Conservation (phyloP, 306 rosid genomes). For the Quercus engelmannii region DNA sequence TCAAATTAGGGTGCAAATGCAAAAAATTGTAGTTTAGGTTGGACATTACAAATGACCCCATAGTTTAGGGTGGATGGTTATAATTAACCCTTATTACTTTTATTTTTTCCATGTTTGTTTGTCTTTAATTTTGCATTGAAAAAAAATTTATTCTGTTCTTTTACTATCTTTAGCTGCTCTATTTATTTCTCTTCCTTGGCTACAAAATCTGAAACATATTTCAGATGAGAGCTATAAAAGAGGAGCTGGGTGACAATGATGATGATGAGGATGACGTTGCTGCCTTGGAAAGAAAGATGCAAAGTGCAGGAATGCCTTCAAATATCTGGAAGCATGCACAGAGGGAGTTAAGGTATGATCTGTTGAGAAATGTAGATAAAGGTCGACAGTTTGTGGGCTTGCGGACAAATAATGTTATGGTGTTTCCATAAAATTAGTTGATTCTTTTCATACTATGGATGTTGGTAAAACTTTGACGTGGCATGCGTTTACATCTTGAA, state of each 20-base stretch:
- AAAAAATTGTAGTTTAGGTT: too few relatives aligned
- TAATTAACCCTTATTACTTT: not conserved
- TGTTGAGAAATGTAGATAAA: not conserved
- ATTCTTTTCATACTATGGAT: conserved; percentile 7
- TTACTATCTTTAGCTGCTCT: conserved; percentile 7
- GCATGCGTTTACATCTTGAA: not conserved
- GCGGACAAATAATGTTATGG: not conserved
- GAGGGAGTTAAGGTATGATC: conserved; percentile 76
- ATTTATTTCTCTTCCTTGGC: conserved; percentile 9
- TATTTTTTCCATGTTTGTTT: not conserved
- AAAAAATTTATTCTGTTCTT: not conserved
- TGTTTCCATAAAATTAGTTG: not conserved
- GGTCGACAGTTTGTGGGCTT: not conserved
- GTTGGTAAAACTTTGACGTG: not conserved
- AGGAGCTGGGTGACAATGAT: conserved; percentile 97
- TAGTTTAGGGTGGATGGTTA: not conserved
- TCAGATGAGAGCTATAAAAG: conserved; percentile 98
- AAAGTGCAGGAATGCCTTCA: conserved; percentile 94
- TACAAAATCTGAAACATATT: conserved; percentile 27
- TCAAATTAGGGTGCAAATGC: too few relatives aligned
- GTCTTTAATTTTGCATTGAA: not conserved
- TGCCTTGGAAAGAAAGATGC: conserved; percentile 92
- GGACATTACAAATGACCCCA: too few relatives aligned
- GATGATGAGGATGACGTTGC: conserved; percentile 95
- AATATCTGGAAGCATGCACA: conserved; percentile 93